Percentiles rank a stretch among this genome's conserved stretches.
Conservation (phyloP, 2,329 filamentous ascomycete genomes). For the Pseudocercospora pini-densiflorae region DNA sequence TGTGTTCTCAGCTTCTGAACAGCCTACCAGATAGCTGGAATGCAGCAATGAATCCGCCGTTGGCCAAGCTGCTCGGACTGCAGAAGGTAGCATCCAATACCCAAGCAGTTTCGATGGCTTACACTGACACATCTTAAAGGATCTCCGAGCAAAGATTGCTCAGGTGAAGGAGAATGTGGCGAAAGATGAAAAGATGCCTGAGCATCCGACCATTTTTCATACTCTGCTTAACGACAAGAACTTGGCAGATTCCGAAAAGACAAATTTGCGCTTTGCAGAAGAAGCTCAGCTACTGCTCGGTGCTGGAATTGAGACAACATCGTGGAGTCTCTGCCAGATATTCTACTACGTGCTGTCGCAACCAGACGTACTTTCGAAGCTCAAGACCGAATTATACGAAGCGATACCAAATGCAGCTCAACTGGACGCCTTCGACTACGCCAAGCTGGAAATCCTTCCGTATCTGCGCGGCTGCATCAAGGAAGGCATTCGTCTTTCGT, state of each 20-base stretch:
- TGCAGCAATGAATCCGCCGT: slow-evolving; percentile 23
- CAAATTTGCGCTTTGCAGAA: slow-evolving; percentile 27
- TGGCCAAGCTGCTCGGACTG: slow-evolving; percentile 19
- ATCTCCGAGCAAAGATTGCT: slow-evolving; percentile 23
- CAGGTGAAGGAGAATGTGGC: slow-evolving; percentile 3
- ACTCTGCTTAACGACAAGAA: slow-evolving; percentile 25
- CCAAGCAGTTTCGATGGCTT: neutral
- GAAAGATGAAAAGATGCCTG: slow-evolving; percentile 20
- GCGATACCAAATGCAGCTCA: slow-evolving; percentile 23
- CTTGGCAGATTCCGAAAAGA: slow-evolving; percentile 29
- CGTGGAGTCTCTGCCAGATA: slow-evolving; percentile 26
- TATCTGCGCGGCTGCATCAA: slow-evolving; percentile 31
- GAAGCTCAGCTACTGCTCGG: slow-evolving; percentile 34
- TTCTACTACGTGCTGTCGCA: slow-evolving; percentile 31
- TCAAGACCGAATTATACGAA: slow-evolving; percentile 34
- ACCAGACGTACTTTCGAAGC: slow-evolving; percentile 21
- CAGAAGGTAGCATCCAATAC: slow-evolving; percentile 14
- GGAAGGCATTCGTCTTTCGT: slow-evolving; percentile 26
- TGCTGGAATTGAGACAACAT: slow-evolving; percentile 32
- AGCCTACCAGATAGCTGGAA: slow-evolving; percentile 25
- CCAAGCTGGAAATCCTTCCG: slow-evolving; percentile 28
- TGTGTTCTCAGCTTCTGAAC: slow-evolving; percentile 17
- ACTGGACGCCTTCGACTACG: slow-evolving; percentile 18
- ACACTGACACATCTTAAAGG: neutral
- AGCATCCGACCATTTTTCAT: slow-evolving; percentile 31